Evolutionary conservation across 1,139 yeast genomes (phyloP), one percentile per base, ranked within the genome.

Genomic region (Taphrina communis): DNA sequence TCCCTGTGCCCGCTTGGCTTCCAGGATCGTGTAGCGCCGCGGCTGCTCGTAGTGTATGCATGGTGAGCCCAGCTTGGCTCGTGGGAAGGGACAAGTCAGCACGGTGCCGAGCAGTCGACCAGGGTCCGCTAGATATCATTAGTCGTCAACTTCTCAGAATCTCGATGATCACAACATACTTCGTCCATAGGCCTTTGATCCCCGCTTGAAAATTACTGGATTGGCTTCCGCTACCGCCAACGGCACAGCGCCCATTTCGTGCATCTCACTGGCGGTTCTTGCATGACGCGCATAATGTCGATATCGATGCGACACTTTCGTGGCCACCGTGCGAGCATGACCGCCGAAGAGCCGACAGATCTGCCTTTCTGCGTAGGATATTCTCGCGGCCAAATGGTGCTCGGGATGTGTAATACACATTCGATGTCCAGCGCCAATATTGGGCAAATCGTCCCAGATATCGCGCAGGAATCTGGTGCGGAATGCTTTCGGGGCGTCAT

Each of bases 1-100:
- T 7, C 61, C 61, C 38, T 57, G 61, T 3, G 61, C 61, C 17
- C 61, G 14, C 17, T 42, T 57, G 11, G 61, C 61, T 25, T 57
- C 61, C 17, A 19, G n/a, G 36, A 57, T 57, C 35, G 61, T 57
- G 39, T 35, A 41, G 4, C 48, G 36, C 17, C 61, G n/a, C 7
- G 48, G 48, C 38, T 57, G 61, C n/a, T 57, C 61, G 51, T 57
- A 57, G 38, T 57, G 61, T 11, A 57, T 41, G 21, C 51, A 41
- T 8, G 61, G 61, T 21, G 51, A 11, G 9, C 51, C 61, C 7
- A 42, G 8, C 3, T 41, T 57, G 8, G 61, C 48, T 41, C 25
- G 61, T 14, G 61, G 48, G 1, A 14, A 31, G 17, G 48, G 48
- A 25, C 31, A 12, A 2, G 61, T 57, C 51, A 57, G 12, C 5